Conservation (phyloP, 2,329 filamentous ascomycete genomes). For the Penicillium rolfsii region DNA sequence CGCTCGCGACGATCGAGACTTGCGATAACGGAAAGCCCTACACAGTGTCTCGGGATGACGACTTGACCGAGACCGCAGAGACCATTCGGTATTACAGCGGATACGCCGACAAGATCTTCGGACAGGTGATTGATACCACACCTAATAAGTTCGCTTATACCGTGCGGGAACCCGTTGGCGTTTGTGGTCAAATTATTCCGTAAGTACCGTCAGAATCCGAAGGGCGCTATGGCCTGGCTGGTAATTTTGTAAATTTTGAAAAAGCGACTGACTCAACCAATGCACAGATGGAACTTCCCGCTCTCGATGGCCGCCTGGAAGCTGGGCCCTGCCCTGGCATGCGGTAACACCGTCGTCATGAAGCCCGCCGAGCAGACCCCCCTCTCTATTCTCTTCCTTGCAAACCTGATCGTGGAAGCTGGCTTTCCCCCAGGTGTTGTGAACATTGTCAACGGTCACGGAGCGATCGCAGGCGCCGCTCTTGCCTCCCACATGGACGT, state of each 20-base stretch:
- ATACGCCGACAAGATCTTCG: constrained; percentile 85
- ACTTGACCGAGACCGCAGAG: constrained; percentile 30
- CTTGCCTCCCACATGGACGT: constrained; percentile 39
- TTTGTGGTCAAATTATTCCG: constrained; percentile 81
- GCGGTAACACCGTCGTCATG: constrained; percentile 40
- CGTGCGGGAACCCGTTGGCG: constrained; percentile 71
- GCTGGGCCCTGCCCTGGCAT: constrained; percentile 40
- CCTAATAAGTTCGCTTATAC: constrained; percentile 81
- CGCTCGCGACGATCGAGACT: constrained; percentile 66
- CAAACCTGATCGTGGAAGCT: constrained; percentile 39
- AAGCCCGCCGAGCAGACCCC: constrained; percentile 43
- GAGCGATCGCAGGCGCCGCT: constrained; percentile 36
- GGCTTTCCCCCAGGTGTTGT: constrained; percentile 42
- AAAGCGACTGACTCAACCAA: background rate
- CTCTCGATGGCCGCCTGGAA: constrained; percentile 70
- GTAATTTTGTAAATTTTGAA: too few species aligned
- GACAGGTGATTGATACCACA: constrained; percentile 75
- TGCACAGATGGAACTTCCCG: constrained; percentile 55
- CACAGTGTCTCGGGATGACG: constrained; percentile 28
- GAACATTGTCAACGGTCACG: constrained; percentile 41
- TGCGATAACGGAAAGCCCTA: constrained; percentile 71
- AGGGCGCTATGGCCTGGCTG: too few species aligned
- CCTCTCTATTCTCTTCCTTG: constrained; percentile 39
- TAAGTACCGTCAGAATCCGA: constrained; percentile 62
- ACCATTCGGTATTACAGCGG: constrained; percentile 63